A percentile compares a stretch with the other conserved stretches of the same genome.
phyloP scores from a whole-genome alignment of 225 moss, liverwort and hornwort species.

The Neckera pumila region DNA sequence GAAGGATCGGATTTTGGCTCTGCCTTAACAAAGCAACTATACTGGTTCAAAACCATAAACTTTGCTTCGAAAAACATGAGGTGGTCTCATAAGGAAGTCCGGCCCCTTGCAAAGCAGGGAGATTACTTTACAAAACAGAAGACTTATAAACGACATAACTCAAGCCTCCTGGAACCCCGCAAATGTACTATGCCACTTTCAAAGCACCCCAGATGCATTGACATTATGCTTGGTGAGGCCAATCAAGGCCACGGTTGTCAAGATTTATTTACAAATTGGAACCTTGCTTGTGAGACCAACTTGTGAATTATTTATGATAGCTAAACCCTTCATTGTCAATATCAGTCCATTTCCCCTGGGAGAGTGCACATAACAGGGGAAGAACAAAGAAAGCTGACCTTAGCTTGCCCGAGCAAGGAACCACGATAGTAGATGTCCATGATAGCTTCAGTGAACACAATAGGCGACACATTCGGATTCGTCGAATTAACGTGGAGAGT shows the following conservation, averaged over 20 bases:
- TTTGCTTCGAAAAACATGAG: background rate
- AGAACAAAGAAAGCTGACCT: slow-evolving; percentile 23
- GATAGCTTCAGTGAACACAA: slow-evolving; percentile 72
- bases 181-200: background rate
- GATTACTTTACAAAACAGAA: background rate
- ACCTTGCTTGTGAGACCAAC: background rate
- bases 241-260: background rate
- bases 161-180: background rate
- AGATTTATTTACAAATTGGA: background rate
- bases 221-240: background rate
- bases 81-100: background rate
- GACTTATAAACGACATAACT: background rate
- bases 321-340: background rate
- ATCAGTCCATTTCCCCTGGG: background rate
- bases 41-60: background rate
- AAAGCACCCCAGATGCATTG: background rate
- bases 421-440: slow-evolving; percentile 92
- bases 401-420: slow-evolving; percentile 78
- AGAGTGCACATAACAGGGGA: background rate
- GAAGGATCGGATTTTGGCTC: background rate
- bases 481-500: slow-evolving; percentile 64
- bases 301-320: background rate
- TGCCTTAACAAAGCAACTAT: background rate
- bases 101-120: background rate
- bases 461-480: slow-evolving; percentile 79